phyloP scores from a whole-genome alignment of 352 stramenopile species.

The Globisporangium recalcitrans region DNA sequence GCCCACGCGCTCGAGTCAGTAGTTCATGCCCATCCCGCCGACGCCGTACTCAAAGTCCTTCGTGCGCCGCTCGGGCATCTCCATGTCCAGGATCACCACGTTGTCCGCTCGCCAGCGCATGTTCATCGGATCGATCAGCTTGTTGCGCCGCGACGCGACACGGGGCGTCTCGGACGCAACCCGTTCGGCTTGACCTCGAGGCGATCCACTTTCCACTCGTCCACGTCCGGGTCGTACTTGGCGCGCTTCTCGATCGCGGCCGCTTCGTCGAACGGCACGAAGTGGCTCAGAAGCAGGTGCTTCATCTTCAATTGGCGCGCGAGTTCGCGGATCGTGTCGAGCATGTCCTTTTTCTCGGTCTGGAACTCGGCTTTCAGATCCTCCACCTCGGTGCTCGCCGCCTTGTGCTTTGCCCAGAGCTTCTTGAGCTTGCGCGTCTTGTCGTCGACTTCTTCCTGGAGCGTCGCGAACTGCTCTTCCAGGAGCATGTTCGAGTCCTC shows the following conservation, averaged over 20 bases:
- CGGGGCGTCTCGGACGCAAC: slow-evolving; percentile 51
- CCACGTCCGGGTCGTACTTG: slow-evolving; percentile 85
- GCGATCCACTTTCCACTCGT: slow-evolving; percentile 84
- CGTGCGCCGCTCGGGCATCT: slow-evolving; percentile 79
- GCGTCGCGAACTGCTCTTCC: slow-evolving; percentile 87
- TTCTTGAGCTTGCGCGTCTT: slow-evolving; percentile 97
- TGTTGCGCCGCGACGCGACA: slow-evolving; percentile 62
- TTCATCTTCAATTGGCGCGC: slow-evolving; percentile 95
- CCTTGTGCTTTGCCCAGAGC: slow-evolving; percentile 91
- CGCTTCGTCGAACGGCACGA: slow-evolving; percentile 73
- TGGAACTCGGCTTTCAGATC: slow-evolving; percentile 93
- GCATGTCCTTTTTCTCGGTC: slow-evolving; percentile 92
- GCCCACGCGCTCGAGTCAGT: slow-evolving; percentile 51
- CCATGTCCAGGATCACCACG: slow-evolving; percentile 87
- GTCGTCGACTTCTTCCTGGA: slow-evolving; percentile 90
- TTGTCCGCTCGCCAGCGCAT: slow-evolving; percentile 88
- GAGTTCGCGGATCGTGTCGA: slow-evolving; percentile 93
- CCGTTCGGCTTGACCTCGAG: slow-evolving; percentile 59
- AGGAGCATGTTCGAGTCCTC: slow-evolving; percentile 91
- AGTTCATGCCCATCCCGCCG: slow-evolving; percentile 42
- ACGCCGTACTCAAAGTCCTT: slow-evolving; percentile 70
- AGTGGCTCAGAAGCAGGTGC: slow-evolving; percentile 87
- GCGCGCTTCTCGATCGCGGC: slow-evolving; percentile 76
- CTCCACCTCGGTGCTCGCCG: slow-evolving; percentile 84
- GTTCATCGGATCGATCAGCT: slow-evolving; percentile 85